Base-by-base conservation (phyloP, 176 grass and related monocot species). In the Urochloa ruziziensis region DNA sequence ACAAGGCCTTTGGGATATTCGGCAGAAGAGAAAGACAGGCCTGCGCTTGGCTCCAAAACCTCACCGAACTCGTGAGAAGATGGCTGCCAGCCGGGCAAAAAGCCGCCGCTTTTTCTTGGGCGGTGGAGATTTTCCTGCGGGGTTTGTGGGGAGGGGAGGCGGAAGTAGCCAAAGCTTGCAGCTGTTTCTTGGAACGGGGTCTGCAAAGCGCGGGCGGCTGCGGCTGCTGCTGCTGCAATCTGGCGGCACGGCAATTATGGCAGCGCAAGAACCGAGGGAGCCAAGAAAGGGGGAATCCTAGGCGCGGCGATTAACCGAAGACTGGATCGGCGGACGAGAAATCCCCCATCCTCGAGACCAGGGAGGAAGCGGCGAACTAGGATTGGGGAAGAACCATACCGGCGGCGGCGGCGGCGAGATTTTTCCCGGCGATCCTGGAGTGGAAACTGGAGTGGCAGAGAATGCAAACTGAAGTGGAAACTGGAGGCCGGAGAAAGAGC, bases 291-390 rank as follows among this genome's bases (percentile, higher is more conserved):
- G 59, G 39, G 24, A 32, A 76, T 82, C 62, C 39, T 30, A 44
- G 32, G 56, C 4, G 19, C 15, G 47, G 39, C 33, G 62, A 65
- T 52, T 47, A 80, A 14, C 75, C 57, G 10, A 17, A 73, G 48
- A 67, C 21, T 21, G 46, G 69, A 82, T 47, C 78, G 63, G 69
- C 61, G 28, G 17, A 87, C 16, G 62, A n/a, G 21, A 75, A 75
- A 75, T 48, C 35, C 46, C 25, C 70, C 60, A 46, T 67, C 44
- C 7, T 47, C 39, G 77, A 25, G 17, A 82, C 24, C 68, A 73
- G 56, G 67, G 74, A 62, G 77, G 13, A 23, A 68, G 43, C 68
- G 46, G 74, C 54, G 54, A 4, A 14, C 58, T 2, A 33, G 75
- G 65, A 68, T 46, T 10, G 43, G 16, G 56, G 29, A 43, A 49